Base-by-base conservation (phyloP, 2,329 filamentous ascomycete species). In the Ascochyta pisi region DNA sequence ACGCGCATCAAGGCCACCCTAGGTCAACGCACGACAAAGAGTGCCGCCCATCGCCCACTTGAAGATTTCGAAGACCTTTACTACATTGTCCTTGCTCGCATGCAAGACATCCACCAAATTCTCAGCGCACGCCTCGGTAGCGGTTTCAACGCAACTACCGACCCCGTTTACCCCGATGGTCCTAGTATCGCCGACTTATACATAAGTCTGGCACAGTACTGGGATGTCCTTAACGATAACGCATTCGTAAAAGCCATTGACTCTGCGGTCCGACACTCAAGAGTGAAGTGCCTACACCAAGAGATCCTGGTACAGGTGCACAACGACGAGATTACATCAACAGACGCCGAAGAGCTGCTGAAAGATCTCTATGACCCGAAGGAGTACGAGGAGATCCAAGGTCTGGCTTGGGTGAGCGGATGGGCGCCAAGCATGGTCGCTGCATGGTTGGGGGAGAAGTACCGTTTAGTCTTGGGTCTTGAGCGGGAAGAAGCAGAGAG, bases 11-110 rank as follows among this genome's bases (percentile, higher is more conserved):
- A 55, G n/a, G 26, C 91, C 87, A 66, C 49, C 12, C 31, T 63
- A 83, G 33, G 34, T 86, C 55, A 73, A 75, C 27, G 88, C 88
- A 3, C 87, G 86, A 3, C 85, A 87, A 61, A 83, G 86, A 9
- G 79, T 90, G 4, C 85, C 63, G 1, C 91, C 86, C 88, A 60
- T 0, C 72, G 72, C 15, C 63, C 67, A 0, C 64, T 74, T 10
- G 64, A 66, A 29, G 71, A 74, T 54, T 74, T 64, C 39, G 69
- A 74, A 49, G 69, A 74, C 54, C 24, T 75, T 12, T 75, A 71
- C 62, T 73, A 74, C 27, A 67, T 66, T 1, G 38, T 67, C 10
- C 43, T 73, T 13, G 61, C 65, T 4, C 63, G 60, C 31, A 62
- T 73, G 44, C 63, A 68, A 35, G 66, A 66, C 7, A 63, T 70